Evolutionary conservation across 2,329 filamentous ascomycete species (phyloP).

Genomic region (Fusarium graminum): DNA sequence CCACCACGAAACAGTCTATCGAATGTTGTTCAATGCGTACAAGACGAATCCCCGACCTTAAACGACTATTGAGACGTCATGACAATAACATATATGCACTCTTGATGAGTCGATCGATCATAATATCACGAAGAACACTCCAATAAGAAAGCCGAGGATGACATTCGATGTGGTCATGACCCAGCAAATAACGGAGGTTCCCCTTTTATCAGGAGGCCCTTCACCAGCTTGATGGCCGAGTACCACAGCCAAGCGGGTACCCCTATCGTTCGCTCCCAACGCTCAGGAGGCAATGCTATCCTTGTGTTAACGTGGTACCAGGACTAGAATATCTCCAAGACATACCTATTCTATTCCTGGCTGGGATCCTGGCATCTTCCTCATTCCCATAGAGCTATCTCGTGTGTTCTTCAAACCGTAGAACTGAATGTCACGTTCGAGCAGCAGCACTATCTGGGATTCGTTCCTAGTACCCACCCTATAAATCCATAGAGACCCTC

Average conservation of each 20-base stretch:
- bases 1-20: too few relatives aligned
- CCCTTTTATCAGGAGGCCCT: background rate
- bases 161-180: background rate
- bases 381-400: background rate
- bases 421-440: background rate
- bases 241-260: background rate
- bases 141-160: background rate
- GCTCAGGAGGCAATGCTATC: background rate
- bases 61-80: too few relatives aligned
- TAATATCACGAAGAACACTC: background rate
- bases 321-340: too few relatives aligned
- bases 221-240: background rate
- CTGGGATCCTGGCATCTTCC: background rate
- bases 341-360: background rate
- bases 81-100: too few relatives aligned
- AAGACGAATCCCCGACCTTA: background rate
- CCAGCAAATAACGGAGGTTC: background rate
- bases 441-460: too few relatives aligned
- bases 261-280: background rate
- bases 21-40: background rate
- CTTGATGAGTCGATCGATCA: background rate
- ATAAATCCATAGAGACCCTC: background rate
- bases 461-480: background rate
- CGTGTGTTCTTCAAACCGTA: background rate
- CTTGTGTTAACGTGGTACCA: background rate